phyloP scores from a whole-genome alignment of 345 rosid species.

The Aethionema arabicum region DNA sequence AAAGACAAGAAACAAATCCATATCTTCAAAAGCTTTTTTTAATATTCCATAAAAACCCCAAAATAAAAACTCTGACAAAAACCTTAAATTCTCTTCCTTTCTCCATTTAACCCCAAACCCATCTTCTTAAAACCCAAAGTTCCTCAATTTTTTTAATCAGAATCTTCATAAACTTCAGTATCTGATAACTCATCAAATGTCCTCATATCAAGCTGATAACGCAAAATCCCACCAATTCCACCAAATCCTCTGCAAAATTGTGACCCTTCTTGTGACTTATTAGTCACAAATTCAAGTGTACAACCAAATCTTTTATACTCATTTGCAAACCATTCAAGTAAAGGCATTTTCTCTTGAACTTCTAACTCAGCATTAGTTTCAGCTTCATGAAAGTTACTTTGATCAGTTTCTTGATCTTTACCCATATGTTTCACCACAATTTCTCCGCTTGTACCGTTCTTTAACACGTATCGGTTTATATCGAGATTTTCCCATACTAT shows the following conservation, averaged over 20 bases:
- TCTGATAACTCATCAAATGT: constrained; percentile 78
- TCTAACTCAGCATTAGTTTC: constrained; percentile 62
- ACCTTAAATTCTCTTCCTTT: constrained; percentile 1
- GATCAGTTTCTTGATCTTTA: constrained; percentile 77
- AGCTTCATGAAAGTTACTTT: constrained; percentile 68
- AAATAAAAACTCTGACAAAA: neutral
- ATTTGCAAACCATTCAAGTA: constrained; percentile 91
- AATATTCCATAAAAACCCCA: constrained; percentile 20
- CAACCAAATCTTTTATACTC: constrained; percentile 89
- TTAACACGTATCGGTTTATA: constrained; percentile 61
- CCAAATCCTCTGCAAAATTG: constrained; percentile 95
- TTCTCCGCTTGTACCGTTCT: constrained; percentile 65
- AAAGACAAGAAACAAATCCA: neutral
- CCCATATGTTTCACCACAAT: constrained; percentile 60
- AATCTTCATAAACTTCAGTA: constrained; percentile 68
- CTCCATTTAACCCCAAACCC: constrained; percentile 1
- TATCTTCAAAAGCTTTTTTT: constrained; percentile 7
- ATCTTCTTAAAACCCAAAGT: constrained; percentile 14
- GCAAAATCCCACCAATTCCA: constrained; percentile 89
- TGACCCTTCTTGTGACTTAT: constrained; percentile 93
- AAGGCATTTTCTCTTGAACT: constrained; percentile 68
- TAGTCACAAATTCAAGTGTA: constrained; percentile 77
- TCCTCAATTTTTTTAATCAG: constrained; percentile 51
- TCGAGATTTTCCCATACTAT: constrained; percentile 95
- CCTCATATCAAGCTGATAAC: constrained; percentile 89